A percentile compares a stretch with the other conserved stretches of the same genome.
Evolutionary conservation across 345 rosid species (phyloP).

Genomic region (Syzygium aromaticum): DNA sequence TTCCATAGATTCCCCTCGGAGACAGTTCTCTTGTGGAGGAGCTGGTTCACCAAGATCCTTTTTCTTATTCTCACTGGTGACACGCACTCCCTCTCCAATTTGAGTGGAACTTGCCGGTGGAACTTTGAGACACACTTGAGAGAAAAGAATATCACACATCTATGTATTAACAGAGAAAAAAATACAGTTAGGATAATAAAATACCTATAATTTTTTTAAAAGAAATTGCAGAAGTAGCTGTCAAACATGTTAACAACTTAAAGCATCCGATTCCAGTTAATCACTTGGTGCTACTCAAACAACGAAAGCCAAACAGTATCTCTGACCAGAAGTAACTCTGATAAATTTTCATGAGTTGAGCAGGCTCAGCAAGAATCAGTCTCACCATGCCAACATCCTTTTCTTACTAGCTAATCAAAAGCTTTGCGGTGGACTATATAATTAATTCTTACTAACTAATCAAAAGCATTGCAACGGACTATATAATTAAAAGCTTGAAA

Average conservation of each 20-base stretch:
- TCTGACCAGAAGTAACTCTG: not conserved
- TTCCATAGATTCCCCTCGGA: slow-evolving; percentile 25
- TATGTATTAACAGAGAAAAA: slow-evolving; percentile 15
- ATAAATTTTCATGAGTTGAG: not conserved
- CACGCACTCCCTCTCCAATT: slow-evolving; percentile 32
- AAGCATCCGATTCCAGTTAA: not conserved
- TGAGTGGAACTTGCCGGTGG: slow-evolving; percentile 28
- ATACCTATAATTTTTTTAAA: not conserved
- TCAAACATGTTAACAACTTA: not conserved
- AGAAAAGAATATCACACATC: slow-evolving; percentile 98
- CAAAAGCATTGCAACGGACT: not conserved
- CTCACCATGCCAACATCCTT: not conserved
- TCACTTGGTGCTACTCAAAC: not conserved
- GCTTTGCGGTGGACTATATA: not conserved
- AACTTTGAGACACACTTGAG: slow-evolving; percentile 96
- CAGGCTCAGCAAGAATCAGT: not conserved
- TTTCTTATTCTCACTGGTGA: slow-evolving; percentile 32
- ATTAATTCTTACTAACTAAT: not conserved
- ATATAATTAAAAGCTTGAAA: not conserved
- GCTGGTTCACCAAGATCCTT: slow-evolving; percentile 17
- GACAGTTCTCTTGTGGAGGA: slow-evolving; percentile 29
- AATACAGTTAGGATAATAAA: not conserved
- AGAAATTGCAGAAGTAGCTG: not conserved
- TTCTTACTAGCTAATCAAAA: not conserved
- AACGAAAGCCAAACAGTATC: not conserved